Base-by-base conservation (phyloP, 1,139 yeast genomes). In the Pichia sorboxylosa region DNA sequence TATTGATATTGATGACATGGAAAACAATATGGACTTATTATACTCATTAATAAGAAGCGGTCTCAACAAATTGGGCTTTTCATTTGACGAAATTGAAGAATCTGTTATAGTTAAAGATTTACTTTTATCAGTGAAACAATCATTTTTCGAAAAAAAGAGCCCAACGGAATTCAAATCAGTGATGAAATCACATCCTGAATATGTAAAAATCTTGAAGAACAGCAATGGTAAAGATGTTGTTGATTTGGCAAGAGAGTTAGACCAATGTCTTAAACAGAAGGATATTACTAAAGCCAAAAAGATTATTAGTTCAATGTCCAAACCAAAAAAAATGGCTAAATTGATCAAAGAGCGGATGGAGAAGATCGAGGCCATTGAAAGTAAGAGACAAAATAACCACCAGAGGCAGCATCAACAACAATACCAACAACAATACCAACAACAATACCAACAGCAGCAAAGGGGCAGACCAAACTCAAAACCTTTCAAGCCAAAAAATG, bases 401-500 rank as follows among this genome's bases (percentile, higher is more conserved):
- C 71, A 66, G 32, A 73, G 67, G 20, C 66, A 64, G 24, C 66
- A 64, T 39, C 55, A 55, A 17, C 61, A 66, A 30, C 66, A 65
- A 24, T 63, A 63, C 17, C 64, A 63, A 32, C 62, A 62, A 36
- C 56, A 55, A 22, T 60, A 61, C 29, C 63, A 69, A 14, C 63
- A 59, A 23, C 70, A 66, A 31, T 69, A 66, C 18, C 71, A 66
- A 32, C 71, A 66, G 19, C 66, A 64, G 24, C 66, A 58, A 22
- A 73, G 69, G 38, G 70, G 69, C 35, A 68, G 64, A 25, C 65
- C 61, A 17, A 66, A 67, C 58, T 20, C 17, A 4, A 28, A 27
- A 19, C 32, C 33, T n/a, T 30, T 26, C 21, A 55, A 48, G 24
- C 63, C 61, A 2, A 64, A 69, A 37, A 72, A 70, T 38, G 95